phyloP scores from a whole-genome alignment of 2,329 filamentous ascomycete species.

The Claviceps arundinis region DNA sequence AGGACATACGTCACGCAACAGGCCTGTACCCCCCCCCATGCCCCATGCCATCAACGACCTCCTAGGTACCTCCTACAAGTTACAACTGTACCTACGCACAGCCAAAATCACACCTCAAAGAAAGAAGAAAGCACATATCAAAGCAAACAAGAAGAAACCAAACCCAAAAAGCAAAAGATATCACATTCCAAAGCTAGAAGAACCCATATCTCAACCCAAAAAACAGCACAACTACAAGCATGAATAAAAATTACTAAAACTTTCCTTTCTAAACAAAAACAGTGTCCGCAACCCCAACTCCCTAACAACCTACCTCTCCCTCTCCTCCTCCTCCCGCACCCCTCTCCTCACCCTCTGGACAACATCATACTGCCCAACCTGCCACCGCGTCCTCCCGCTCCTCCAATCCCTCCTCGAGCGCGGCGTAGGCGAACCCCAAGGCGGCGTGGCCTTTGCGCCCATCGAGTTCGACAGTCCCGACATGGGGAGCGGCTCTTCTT shows the following conservation, averaged over 20 bases:
- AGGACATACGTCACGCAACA: not conserved
- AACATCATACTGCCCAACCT: conserved; percentile 43
- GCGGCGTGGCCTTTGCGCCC: conserved; percentile 39
- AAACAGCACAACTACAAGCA: not conserved
- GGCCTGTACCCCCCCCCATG: no score
- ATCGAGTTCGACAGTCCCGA: conserved; percentile 47
- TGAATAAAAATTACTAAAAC: no score
- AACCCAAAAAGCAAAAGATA: not conserved
- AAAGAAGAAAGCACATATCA: not conserved
- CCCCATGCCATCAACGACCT: no score
- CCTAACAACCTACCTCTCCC: conserved; percentile 41
- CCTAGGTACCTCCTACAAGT: no score
- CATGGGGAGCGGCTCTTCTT: conserved; percentile 27
- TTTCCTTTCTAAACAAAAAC: no score
- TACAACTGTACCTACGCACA: no score
- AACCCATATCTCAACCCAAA: no score
- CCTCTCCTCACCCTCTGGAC: conserved; percentile 51
- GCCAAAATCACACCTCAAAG: not conserved
- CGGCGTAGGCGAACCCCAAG: conserved; percentile 40
- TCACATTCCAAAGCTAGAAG: no score
- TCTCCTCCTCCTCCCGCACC: conserved; percentile 37
- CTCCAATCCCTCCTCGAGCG: conserved; percentile 33
- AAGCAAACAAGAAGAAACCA: not conserved
- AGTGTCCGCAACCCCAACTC: conserved; percentile 42
- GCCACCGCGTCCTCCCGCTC: conserved; percentile 35